Conservation (phyloP, 2,329 filamentous ascomycete genomes). For the Verticillium klebahnii region DNA sequence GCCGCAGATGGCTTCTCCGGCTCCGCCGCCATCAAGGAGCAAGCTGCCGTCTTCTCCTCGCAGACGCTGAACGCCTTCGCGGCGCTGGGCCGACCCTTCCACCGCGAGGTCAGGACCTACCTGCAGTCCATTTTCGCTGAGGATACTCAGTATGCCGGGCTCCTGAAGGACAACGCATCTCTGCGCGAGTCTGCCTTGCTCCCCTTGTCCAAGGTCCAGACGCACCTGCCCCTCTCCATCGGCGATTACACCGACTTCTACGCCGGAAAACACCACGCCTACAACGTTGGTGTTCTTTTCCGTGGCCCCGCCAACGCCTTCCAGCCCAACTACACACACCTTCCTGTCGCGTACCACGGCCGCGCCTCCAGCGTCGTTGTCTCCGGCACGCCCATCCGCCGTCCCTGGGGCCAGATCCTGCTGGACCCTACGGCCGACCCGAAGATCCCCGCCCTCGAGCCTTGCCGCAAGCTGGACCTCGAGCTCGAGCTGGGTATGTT, state of each 20-base stretch:
- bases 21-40: constrained; percentile 18
- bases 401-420: constrained; percentile 72
- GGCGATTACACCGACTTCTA: constrained; percentile 87
- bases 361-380: constrained; percentile 71
- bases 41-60: constrained; percentile 24
- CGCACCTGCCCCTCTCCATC: constrained; percentile 70
- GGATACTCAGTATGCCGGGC: constrained; percentile 35
- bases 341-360: constrained; percentile 79
- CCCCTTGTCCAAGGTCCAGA: constrained; percentile 43
- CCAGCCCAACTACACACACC: constrained; percentile 75
- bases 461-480: constrained; percentile 62
- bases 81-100: constrained; percentile 63
- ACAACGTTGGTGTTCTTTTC: constrained; percentile 65
- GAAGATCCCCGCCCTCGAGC: constrained; percentile 53
- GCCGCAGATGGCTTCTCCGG: constrained; percentile 31
- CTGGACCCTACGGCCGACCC: constrained; percentile 40
- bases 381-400: constrained; percentile 66
- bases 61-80: constrained; percentile 67
- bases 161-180: constrained; percentile 30
- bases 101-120: constrained; percentile 65
- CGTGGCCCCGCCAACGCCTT: constrained; percentile 69
- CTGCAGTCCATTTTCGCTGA: constrained; percentile 58
- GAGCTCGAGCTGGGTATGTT: constrained; percentile 78
- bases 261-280: constrained; percentile 74
- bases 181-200: constrained; percentile 24